These are phyloP conservation scores for Agastache rugosa DNA, from an alignment of 257 asterid genomes.

Conservation along the genomic window DNA sequence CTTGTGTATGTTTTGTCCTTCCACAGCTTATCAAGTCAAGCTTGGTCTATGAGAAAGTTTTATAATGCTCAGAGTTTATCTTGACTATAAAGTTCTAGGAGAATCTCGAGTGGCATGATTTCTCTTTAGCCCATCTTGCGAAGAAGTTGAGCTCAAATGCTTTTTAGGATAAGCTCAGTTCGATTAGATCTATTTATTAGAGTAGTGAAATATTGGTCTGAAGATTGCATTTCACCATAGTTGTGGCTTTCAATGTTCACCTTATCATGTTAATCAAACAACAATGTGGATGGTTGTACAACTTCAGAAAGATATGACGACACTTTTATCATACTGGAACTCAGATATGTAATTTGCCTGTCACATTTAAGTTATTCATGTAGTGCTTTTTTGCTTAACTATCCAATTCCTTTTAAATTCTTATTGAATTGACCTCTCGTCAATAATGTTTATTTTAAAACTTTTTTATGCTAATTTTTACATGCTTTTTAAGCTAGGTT, in stretches of 20 bases:
- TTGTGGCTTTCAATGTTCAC: neutral
- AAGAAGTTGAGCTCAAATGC: neutral
- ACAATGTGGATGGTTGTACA: neutral
- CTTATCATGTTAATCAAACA: neutral
- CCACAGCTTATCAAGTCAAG: slow-evolving; percentile 1
- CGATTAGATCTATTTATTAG: neutral
- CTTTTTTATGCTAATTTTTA: neutral
- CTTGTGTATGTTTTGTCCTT: neutral
- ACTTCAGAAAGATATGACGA: neutral
- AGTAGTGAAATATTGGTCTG: neutral
- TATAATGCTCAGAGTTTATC: neutral
- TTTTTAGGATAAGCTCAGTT: neutral
- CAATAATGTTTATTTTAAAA: neutral
- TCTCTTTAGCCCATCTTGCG: neutral
- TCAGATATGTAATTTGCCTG: neutral
- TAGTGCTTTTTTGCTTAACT: neutral
- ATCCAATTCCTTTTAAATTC: neutral
- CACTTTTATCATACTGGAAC: neutral
- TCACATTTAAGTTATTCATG: neutral
- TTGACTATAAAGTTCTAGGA: neutral
- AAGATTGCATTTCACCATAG: neutral
- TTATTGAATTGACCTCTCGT: neutral
- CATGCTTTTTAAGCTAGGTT: neutral
- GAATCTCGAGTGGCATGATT: neutral
- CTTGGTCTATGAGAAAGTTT: neutral